phyloP scores from a whole-genome alignment of 1,284 basidiomycete species.

The Moesziomyces sp. region DNA sequence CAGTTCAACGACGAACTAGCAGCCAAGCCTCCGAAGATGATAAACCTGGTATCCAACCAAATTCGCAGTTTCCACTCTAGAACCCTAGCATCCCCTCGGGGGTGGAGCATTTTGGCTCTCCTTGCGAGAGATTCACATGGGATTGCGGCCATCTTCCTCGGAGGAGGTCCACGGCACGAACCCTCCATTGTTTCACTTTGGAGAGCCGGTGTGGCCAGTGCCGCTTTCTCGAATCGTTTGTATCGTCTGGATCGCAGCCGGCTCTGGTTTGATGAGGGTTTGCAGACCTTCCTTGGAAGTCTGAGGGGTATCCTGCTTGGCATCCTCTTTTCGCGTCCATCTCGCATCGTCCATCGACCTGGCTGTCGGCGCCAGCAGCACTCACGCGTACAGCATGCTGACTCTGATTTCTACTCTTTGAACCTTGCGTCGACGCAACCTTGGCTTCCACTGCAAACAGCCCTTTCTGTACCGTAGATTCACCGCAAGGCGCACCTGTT shows the following conservation, averaged over 20 bases:
- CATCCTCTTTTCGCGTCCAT: slow-evolving; percentile 9
- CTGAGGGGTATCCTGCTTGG: slow-evolving; percentile 52
- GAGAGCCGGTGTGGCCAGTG: slow-evolving; percentile 65
- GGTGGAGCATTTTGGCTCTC: slow-evolving; percentile 65
- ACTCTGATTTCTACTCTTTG: slow-evolving; percentile 5
- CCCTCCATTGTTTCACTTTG: slow-evolving; percentile 57
- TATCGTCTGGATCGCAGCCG: slow-evolving; percentile 66
- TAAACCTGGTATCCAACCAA: slow-evolving; percentile 68
- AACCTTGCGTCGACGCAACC: slow-evolving; percentile 4
- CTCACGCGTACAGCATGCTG: slow-evolving; percentile 10
- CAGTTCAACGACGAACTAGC: background rate
- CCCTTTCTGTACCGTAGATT: slow-evolving; percentile 45
- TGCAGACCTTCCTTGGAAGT: slow-evolving; percentile 69
- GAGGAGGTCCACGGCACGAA: slow-evolving; percentile 65
- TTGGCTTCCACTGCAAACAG: slow-evolving; percentile 7
- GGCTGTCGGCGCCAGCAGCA: background rate
- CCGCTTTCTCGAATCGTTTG: slow-evolving; percentile 61
- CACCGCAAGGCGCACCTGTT: slow-evolving; percentile 51
- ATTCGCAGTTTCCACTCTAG: slow-evolving; percentile 69
- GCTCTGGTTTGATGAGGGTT: slow-evolving; percentile 67
- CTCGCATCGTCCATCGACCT: slow-evolving; percentile 6
- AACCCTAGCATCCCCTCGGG: slow-evolving; percentile 58
- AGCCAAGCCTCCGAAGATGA: slow-evolving; percentile 62
- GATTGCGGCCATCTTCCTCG: slow-evolving; percentile 57
- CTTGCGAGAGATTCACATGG: slow-evolving; percentile 62